phyloP scores from a whole-genome alignment of 768 basidiomycete genomes.

The Mycena chlorophos region DNA sequence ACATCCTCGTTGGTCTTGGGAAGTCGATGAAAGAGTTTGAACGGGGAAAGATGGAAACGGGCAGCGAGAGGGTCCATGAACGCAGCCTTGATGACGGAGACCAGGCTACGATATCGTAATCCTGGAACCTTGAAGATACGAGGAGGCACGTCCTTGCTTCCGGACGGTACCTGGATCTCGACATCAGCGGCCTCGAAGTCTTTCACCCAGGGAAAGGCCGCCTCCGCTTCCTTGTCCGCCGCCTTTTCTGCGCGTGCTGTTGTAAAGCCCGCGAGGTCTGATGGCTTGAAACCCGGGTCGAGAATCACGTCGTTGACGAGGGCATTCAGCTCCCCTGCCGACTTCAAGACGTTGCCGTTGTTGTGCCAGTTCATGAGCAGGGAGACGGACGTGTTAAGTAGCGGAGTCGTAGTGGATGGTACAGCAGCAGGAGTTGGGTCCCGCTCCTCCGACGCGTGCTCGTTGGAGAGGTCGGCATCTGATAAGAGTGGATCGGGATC shows the following conservation, averaged over 20 bases:
- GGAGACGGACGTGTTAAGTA: neutral
- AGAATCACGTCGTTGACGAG: too few relatives aligned
- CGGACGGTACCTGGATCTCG: conserved; percentile 26
- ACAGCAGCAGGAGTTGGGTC: neutral
- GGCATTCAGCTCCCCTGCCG: conserved; percentile 13
- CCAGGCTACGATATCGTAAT: conserved; percentile 22
- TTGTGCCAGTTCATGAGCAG: conserved; percentile 12
- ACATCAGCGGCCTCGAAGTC: conserved; percentile 11
- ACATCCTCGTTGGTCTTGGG: conserved; percentile 18
- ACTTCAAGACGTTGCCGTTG: conserved; percentile 17
- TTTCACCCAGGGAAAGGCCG: neutral
- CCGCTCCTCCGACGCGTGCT: neutral
- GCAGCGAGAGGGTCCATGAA: conserved; percentile 17
- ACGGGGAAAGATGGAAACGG: conserved; percentile 28
- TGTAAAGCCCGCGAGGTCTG: too few relatives aligned
- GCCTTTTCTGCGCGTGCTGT: too few relatives aligned
- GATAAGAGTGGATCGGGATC: conserved; percentile 12
- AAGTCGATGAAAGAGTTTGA: conserved; percentile 23
- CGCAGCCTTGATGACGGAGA: conserved; percentile 26
- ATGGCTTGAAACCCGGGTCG: too few relatives aligned
- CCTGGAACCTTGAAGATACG: conserved; percentile 24
- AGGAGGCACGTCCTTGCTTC: conserved; percentile 14
- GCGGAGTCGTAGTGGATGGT: neutral
- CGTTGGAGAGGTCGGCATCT: conserved; percentile 6
- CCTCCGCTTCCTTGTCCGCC: too few relatives aligned